Conservation (phyloP, 805 yeast genomes). For the Teunomyces aglyptinius region DNA sequence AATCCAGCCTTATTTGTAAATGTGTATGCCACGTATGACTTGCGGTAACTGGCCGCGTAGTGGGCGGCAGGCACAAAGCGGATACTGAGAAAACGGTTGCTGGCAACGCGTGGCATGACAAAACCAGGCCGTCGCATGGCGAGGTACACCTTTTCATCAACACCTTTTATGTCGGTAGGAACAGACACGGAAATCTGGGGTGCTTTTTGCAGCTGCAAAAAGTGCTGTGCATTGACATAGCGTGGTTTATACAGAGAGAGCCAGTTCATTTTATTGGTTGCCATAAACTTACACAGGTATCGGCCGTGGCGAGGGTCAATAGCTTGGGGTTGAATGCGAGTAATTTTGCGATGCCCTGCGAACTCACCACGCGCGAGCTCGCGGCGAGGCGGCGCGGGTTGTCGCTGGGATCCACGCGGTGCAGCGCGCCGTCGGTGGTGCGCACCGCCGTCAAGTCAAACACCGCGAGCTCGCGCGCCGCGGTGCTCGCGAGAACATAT, state of each 20-base stretch:
- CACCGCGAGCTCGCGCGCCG: conserved; percentile 22
- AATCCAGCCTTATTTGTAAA: conserved; percentile 29
- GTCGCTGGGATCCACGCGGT: conserved; percentile 14
- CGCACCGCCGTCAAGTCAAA: conserved; percentile 30
- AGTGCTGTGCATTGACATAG: conserved; percentile 5
- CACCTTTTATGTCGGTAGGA: conserved; percentile 38
- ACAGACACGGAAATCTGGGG: conserved; percentile 24
- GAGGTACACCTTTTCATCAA: conserved; percentile 22
- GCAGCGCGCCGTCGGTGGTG: conserved; percentile 19
- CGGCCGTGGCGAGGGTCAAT: conserved; percentile 64
- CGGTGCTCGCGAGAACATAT: conserved; percentile 32
- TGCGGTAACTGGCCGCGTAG: conserved; percentile 26
- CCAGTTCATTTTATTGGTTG: conserved; percentile 19
- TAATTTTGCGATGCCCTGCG: conserved; percentile 44
- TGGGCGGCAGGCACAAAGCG: conserved; percentile 32
- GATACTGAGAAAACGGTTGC: conserved; percentile 21
- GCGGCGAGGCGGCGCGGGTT: conserved; percentile 23
- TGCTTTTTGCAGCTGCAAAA: conserved; percentile 4
- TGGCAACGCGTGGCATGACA: conserved; percentile 16
- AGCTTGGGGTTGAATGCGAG: conserved; percentile 61
- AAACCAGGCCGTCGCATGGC: conserved; percentile 2
- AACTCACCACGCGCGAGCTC: conserved; percentile 18
- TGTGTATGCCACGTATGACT: conserved; percentile 38
- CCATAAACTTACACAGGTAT: conserved; percentile 42
- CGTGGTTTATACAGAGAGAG: neutral